Percentiles rank a stretch among this genome's conserved stretches.
phyloP scores from a whole-genome alignment of 129 eudicot genomes.

The Calendula officinalis region DNA sequence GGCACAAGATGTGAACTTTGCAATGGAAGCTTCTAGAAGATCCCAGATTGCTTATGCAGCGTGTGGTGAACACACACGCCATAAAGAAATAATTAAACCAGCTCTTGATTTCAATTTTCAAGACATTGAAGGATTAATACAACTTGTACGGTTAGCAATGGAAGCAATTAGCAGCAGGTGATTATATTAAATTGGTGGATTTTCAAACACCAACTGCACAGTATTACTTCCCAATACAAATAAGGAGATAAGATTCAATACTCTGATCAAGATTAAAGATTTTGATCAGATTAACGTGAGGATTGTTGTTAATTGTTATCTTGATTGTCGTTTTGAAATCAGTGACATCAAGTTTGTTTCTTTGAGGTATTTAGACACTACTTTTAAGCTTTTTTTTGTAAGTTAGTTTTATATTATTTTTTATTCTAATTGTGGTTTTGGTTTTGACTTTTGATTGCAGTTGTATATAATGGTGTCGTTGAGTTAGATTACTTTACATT shows the following conservation, averaged over 20 bases:
- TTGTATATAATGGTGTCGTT: conserved; percentile 40
- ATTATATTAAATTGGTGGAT: conserved; percentile 14
- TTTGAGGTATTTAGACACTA: conserved; percentile 34
- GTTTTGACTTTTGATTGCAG: conserved; percentile 36
- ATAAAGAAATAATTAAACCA: conserved; percentile 57
- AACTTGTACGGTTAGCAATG: conserved; percentile 81
- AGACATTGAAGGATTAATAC: conserved; percentile 84
- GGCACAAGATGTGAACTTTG: conserved; percentile 81
- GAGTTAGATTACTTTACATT: conserved; percentile 36
- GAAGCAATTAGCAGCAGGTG: conserved; percentile 57
- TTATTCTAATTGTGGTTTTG: conserved; percentile 1
- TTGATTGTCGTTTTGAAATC: conserved; percentile 27
- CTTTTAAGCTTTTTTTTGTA: neutral
- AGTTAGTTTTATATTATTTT: neutral
- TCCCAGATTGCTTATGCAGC: conserved; percentile 71
- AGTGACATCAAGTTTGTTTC: conserved; percentile 23
- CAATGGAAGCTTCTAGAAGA: conserved; percentile 96
- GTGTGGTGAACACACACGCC: conserved; percentile 63
- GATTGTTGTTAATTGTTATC: conserved; percentile 31
- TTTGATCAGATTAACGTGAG: conserved; percentile 32
- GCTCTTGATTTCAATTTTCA: conserved; percentile 91
- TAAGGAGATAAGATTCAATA: conserved; percentile 29
- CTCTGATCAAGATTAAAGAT: conserved; percentile 31
- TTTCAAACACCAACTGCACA: conserved; percentile 28
- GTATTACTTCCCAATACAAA: conserved; percentile 27